A percentile compares a stretch with the other conserved stretches of the same genome.
These are phyloP conservation scores for Triangularia verruculosa DNA, from an alignment of 2,329 filamentous ascomycete species.

Conservation along the genomic window DNA sequence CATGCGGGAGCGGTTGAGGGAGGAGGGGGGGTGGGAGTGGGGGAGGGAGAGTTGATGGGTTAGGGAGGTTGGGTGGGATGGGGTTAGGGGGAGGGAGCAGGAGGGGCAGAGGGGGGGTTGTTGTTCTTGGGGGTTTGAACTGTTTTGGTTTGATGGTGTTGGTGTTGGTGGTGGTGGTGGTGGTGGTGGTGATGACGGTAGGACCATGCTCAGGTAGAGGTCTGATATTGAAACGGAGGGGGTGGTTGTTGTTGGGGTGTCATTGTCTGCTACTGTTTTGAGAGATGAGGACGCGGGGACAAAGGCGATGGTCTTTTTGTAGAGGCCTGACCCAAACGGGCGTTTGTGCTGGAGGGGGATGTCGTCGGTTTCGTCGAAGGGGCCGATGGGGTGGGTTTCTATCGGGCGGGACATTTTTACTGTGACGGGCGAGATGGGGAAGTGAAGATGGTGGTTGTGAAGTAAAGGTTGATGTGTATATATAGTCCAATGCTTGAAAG, in stretches of 20 bases:
- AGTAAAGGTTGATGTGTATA: background rate
- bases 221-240: slow-evolving; percentile 43
- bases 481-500: no score
- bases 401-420: slow-evolving; percentile 1
- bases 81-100: slow-evolving; percentile 55
- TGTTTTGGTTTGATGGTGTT: background rate
- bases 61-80: slow-evolving; percentile 57
- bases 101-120: slow-evolving; percentile 45
- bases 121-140: background rate
- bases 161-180: slow-evolving; percentile 8
- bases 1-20: slow-evolving; percentile 67
- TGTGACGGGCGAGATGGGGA: background rate
- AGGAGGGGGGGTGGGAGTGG: slow-evolving; percentile 70
- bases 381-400: slow-evolving; percentile 11
- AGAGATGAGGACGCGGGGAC: slow-evolving; percentile 47
- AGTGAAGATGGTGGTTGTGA: background rate
- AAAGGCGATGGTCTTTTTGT: slow-evolving; percentile 54
- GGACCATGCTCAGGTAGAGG: slow-evolving; percentile 64
- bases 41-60: slow-evolving; percentile 68
- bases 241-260: slow-evolving; percentile 16
- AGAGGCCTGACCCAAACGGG: slow-evolving; percentile 56
- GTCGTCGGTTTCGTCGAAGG: slow-evolving; percentile 39
- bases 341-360: slow-evolving; percentile 52
- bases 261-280: background rate
- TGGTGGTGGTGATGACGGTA: slow-evolving; percentile 28